These are phyloP conservation scores for Turritis glabra DNA, from an alignment of 345 rosid species.

Conservation along the genomic window DNA sequence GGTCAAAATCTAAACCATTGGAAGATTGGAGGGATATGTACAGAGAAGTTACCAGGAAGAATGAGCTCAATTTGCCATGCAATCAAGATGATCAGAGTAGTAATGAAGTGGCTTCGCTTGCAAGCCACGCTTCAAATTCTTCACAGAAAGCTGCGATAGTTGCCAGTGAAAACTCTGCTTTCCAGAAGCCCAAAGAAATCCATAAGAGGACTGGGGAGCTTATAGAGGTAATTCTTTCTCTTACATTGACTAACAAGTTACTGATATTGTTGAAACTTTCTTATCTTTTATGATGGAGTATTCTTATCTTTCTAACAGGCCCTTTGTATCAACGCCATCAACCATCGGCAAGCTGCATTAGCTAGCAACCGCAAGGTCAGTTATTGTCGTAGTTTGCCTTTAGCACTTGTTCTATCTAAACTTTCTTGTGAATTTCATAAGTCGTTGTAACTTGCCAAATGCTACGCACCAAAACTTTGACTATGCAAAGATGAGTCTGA, in stretches of 20 bases:
- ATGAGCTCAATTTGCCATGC: conserved; percentile 35
- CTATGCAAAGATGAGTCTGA: conserved; percentile 4
- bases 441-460: conserved; percentile 8
- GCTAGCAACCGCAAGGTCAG: conserved; percentile 92
- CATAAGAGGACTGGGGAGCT: conserved; percentile 86
- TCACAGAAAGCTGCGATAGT: conserved; percentile 51
- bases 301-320: conserved; percentile 56
- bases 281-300: conserved; percentile 21
- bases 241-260: conserved; percentile 24
- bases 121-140: conserved; percentile 50
- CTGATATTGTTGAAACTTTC: conserved; percentile 25
- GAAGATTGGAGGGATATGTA: conserved; percentile 60
- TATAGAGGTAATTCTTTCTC: conserved; percentile 59
- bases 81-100: conserved; percentile 43
- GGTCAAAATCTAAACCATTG: conserved; percentile 43
- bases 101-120: conserved; percentile 39
- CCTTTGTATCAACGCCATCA: conserved; percentile 65
- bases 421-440: conserved; percentile 13
- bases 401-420: conserved; percentile 16
- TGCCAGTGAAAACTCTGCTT: conserved; percentile 49
- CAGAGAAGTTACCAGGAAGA: conserved; percentile 43
- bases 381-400: conserved; percentile 21
- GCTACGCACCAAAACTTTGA: background rate
- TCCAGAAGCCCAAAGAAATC: conserved; percentile 65
- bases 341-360: conserved; percentile 72